phyloP scores from a whole-genome alignment of 306 rosid genomes.

The Casuarina equisetifolia region DNA sequence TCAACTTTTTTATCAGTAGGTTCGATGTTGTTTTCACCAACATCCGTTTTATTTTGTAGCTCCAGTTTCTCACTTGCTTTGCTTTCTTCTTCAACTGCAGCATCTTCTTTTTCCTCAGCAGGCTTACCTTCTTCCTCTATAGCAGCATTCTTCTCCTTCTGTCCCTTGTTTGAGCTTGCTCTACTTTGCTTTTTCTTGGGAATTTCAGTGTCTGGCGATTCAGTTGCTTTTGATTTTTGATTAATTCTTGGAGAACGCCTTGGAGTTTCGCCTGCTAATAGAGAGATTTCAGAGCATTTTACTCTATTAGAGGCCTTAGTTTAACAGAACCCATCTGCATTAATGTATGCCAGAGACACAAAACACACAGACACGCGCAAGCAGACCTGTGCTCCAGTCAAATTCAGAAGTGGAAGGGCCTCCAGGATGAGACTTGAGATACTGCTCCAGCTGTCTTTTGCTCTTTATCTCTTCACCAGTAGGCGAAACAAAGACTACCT shows the following conservation, averaged over 20 bases:
- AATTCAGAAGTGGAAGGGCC: constrained; percentile 26
- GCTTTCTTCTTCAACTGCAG: constrained; percentile 10
- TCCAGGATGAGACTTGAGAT: constrained; percentile 34
- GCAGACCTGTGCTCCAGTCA: constrained; percentile 27
- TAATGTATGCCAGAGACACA: background rate
- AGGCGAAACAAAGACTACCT: constrained; percentile 24
- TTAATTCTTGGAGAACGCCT: constrained; percentile 27
- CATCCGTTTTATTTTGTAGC: constrained; percentile 10
- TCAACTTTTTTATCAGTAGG: constrained; percentile 13
- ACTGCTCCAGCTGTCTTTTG: constrained; percentile 25
- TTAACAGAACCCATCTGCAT: background rate
- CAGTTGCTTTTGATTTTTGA: constrained; percentile 23
- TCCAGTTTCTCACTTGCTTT: constrained; percentile 16
- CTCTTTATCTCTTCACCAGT: constrained; percentile 25
- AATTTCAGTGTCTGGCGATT: constrained; percentile 21
- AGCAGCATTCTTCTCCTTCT: background rate
- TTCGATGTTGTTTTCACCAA: background rate
- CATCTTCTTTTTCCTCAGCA: constrained; percentile 5
- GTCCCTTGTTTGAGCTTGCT: constrained; percentile 2
- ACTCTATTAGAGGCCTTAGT: background rate
- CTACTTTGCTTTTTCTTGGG: constrained; percentile 17
- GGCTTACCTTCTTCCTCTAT: background rate
- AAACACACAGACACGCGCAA: background rate
- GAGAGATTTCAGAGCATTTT: background rate
- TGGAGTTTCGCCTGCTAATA: constrained; percentile 24